These are phyloP conservation scores for Hyphopichia fennica DNA, from an alignment of 1,139 yeast genomes.

Conservation along the genomic window DNA sequence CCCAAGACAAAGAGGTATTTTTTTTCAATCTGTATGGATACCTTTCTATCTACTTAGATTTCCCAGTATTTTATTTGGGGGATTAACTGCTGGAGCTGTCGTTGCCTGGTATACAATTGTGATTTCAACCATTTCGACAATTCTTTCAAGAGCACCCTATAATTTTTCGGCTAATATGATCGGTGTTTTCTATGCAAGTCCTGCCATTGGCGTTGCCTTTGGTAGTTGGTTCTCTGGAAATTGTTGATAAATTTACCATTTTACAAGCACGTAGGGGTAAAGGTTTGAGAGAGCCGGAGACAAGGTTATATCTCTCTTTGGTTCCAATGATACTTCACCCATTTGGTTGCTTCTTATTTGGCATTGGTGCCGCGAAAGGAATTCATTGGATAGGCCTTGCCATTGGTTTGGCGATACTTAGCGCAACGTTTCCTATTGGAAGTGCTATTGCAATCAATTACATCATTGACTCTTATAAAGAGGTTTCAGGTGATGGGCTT, in stretches of 20 bases:
- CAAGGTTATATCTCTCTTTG: slow-evolving; percentile 26
- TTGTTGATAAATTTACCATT: slow-evolving; percentile 31
- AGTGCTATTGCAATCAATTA: slow-evolving; percentile 21
- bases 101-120: slow-evolving; percentile 51
- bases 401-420: slow-evolving; percentile 19
- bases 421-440: slow-evolving; percentile 21
- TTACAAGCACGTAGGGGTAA: slow-evolving; percentile 23
- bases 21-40: slow-evolving; percentile 13
- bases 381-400: slow-evolving; percentile 24
- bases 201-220: slow-evolving; percentile 31
- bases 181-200: slow-evolving; percentile 43
- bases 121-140: slow-evolving; percentile 43
- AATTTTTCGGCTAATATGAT: slow-evolving; percentile 38
- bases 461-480: slow-evolving; percentile 22
- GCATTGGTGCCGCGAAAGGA: slow-evolving; percentile 21
- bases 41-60: slow-evolving; percentile 15
- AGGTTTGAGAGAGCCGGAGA: slow-evolving; percentile 31
- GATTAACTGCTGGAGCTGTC: slow-evolving; percentile 16
- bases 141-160: slow-evolving; percentile 44
- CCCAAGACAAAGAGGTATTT: slow-evolving; percentile 10
- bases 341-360: slow-evolving; percentile 18
- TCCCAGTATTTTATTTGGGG: slow-evolving; percentile 20
- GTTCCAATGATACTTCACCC: slow-evolving; percentile 21
- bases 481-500: slow-evolving; percentile 20
- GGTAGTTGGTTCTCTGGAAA: slow-evolving; percentile 30